Conservation (phyloP, 2,329 filamentous ascomycete genomes). For the Helicocarpus griseus region DNA sequence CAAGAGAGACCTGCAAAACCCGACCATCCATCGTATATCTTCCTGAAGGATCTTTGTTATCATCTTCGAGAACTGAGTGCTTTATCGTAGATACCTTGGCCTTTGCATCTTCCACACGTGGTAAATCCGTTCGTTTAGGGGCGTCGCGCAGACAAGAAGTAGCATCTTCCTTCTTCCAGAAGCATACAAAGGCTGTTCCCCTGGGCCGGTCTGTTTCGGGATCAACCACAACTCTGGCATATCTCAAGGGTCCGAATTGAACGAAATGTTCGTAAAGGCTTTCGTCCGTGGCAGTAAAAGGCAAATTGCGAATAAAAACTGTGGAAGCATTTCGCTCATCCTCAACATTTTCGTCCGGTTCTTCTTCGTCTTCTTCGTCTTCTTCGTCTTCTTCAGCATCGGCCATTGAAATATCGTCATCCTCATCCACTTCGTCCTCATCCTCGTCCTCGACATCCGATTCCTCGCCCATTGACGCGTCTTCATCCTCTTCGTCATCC, state of each 20-base stretch:
- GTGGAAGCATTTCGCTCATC: conserved; percentile 57
- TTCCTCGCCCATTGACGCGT: conserved; percentile 17
- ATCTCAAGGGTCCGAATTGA: conserved; percentile 80
- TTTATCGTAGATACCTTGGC: conserved; percentile 44
- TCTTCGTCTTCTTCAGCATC: conserved; percentile 35
- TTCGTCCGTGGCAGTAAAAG: conserved; percentile 78
- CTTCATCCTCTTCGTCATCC: conserved; percentile 39
- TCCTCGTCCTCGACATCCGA: conserved; percentile 21
- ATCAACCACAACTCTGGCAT: conserved; percentile 86
- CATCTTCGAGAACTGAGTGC: conserved; percentile 80
- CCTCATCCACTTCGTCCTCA: conserved; percentile 32
- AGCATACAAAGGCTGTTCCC: conserved; percentile 92
- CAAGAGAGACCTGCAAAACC: conserved; percentile 71
- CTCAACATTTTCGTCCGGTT: conserved; percentile 36
- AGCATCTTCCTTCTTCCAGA: conserved; percentile 67
- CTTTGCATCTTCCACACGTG: conserved; percentile 29
- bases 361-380: conserved; percentile 32
- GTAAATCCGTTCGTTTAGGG: conserved; percentile 45
- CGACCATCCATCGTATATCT: conserved; percentile 86
- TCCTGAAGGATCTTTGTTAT: conserved; percentile 68
- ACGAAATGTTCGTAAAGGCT: conserved; percentile 74
- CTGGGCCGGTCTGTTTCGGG: conserved; percentile 73
- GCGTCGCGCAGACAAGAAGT: conserved; percentile 65
- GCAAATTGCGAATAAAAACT: conserved; percentile 86
- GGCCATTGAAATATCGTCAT: conserved; percentile 26